A percentile compares a stretch with the other conserved stretches of the same genome.
Evolutionary conservation across 352 stramenopile species (phyloP).

Genomic region (Phytopythium helicoides): DNA sequence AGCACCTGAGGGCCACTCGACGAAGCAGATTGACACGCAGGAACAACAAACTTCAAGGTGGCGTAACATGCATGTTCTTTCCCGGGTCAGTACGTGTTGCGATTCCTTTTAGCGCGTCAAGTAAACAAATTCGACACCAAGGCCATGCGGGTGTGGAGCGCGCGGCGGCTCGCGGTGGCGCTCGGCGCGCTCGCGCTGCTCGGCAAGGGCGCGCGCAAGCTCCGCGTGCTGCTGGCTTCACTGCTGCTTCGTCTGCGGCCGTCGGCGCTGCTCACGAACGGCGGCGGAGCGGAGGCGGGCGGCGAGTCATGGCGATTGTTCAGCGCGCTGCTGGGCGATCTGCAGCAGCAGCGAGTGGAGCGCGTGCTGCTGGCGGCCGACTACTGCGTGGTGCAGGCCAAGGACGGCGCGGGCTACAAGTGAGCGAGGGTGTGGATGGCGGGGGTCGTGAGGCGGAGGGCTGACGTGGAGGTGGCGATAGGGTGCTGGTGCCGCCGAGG

Average conservation of each 20-base stretch:
- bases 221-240: slow-evolving; percentile 33
- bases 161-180: slow-evolving; percentile 28
- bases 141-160: slow-evolving; percentile 35
- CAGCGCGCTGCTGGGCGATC: slow-evolving; percentile 60
- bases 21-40: too few relatives aligned
- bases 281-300: slow-evolving; percentile 12
- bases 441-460: too few relatives aligned
- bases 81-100: too few relatives aligned
- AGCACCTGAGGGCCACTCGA: not conserved
- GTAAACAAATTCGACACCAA: too few relatives aligned
- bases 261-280: slow-evolving; percentile 7
- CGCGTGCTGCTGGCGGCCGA: slow-evolving; percentile 66
- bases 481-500: slow-evolving; percentile 69
- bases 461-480: slow-evolving; percentile 14
- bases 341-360: slow-evolving; percentile 37
- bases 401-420: slow-evolving; percentile 53
- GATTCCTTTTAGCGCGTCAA: too few relatives aligned
- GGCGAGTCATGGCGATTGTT: slow-evolving; percentile 57
- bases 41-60: not conserved
- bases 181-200: slow-evolving; percentile 29
- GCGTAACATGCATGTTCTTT: too few relatives aligned
- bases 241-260: slow-evolving; percentile 33
- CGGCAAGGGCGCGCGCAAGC: slow-evolving; percentile 15
- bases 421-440: slow-evolving; percentile 21
- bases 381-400: slow-evolving; percentile 53